Conservation (phyloP, 108 stramenopile species). For the Cylindrotheca fusiformis region DNA sequence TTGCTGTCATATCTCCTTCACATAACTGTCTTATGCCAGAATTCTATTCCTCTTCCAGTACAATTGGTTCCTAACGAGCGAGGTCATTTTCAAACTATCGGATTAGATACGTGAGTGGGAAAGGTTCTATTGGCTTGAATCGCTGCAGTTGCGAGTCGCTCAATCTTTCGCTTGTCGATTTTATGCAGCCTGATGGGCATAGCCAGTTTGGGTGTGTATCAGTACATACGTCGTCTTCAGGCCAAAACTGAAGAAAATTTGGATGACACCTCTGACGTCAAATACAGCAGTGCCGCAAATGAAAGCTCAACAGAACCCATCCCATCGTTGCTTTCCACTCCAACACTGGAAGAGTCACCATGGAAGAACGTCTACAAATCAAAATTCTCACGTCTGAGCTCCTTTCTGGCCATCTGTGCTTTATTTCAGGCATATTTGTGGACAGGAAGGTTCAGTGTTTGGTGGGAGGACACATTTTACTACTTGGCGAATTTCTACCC, state of each 20-base stretch:
- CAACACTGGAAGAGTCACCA: constrained; percentile 9
- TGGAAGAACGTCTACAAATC: constrained; percentile 33
- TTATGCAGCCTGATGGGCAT: constrained; percentile 62
- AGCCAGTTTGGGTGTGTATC: constrained; percentile 32
- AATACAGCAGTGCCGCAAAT: neutral
- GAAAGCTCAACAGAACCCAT: neutral
- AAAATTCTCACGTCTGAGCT: constrained; percentile 34
- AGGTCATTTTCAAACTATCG: constrained; percentile 81
- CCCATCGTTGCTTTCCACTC: constrained; percentile 16
- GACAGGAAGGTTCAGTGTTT: constrained; percentile 68
- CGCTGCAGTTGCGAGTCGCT: neutral
- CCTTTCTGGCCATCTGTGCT: constrained; percentile 43
- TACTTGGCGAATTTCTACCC: constrained; percentile 54
- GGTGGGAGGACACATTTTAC: constrained; percentile 78
- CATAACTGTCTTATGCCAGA: constrained; percentile 69
- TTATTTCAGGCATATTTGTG: constrained; percentile 73
- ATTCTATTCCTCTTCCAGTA: constrained; percentile 73
- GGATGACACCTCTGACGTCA: neutral
- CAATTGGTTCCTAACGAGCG: constrained; percentile 86
- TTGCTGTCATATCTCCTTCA: constrained; percentile 60
- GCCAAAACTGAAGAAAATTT: neutral
- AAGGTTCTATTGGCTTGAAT: neutral
- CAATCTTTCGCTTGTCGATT: neutral
- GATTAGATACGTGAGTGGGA: constrained; percentile 59
- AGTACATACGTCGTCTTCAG: constrained; percentile 28